These are phyloP conservation scores for Vigna hirtella DNA, from an alignment of 306 rosid species.

Conservation along the genomic window DNA sequence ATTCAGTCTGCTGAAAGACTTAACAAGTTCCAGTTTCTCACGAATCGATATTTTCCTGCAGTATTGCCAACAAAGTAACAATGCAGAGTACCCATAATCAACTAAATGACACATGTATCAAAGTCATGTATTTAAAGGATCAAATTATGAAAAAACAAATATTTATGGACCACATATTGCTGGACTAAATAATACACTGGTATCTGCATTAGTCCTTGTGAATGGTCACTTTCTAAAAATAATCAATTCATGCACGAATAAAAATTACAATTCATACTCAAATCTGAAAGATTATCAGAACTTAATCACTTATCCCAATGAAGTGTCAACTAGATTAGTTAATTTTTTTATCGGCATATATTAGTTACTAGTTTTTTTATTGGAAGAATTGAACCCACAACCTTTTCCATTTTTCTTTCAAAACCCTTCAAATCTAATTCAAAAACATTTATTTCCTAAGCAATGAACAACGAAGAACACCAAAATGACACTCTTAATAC, in stretches of 20 bases:
- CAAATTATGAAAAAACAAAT: not conserved
- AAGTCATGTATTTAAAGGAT: not conserved
- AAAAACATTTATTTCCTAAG: too few species aligned
- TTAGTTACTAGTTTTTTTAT: too few species aligned
- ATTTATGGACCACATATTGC: not conserved
- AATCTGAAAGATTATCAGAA: too few species aligned
- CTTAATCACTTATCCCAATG: too few species aligned
- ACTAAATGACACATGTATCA: conserved; percentile 5
- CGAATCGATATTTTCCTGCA: conserved; percentile 65
- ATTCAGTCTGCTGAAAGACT: conserved; percentile 56
- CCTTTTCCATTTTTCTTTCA: too few species aligned
- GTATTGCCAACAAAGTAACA: conserved; percentile 11
- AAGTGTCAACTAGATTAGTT: too few species aligned
- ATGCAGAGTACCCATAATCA: not conserved
- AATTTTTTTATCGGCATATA: too few species aligned
- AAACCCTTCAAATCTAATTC: too few species aligned
- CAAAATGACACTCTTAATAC: too few species aligned
- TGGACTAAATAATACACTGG: not conserved
- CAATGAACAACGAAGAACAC: too few species aligned
- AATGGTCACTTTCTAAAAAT: not conserved
- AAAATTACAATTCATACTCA: not conserved
- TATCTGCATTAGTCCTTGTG: not conserved
- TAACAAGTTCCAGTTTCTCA: conserved; percentile 65
- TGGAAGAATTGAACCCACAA: too few species aligned
- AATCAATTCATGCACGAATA: not conserved